Base-by-base conservation (phyloP, 306 rosid species). In the Vigna reflexopilosa region DNA sequence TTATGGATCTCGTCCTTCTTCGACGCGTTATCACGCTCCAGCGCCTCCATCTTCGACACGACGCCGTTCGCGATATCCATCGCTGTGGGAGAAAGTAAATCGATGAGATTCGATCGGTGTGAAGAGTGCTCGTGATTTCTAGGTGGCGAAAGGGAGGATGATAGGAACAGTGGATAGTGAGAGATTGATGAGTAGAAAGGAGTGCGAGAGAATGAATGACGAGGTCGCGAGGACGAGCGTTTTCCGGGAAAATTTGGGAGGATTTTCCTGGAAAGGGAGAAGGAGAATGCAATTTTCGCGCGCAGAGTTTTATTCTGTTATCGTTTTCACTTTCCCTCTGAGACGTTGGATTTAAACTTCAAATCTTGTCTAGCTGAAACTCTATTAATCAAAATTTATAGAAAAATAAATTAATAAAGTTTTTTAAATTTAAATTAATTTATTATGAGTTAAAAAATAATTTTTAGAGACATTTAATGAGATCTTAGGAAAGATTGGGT, bases 21-120 rank as follows among this genome's bases (percentile, higher is more conserved):
- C 2, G 72, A 85, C 20, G 28, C 55, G 49, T 82, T 90, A 80
- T 90, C 96, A 5, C 74, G 38, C 84, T 89, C 96, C 63, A 92
- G 26, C 8, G 20, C 63, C 62, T 87, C 83, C 16, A 83, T 59
- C 84, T 75, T 91, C 0, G 64, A 34, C 1, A 14, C 63, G 17
- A 12, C 62, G 58, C 84, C 87, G 65, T 86, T 47, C 32, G 42
- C 67, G 71, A 58, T n/a, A 1, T 80, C 84, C 96, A 58, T 56
- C 9, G 55, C 50, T 1, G 50, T 42, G 50, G 4, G 15, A 45
- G 50, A 42, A 42, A 42, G 47, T 8, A 42, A 42, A 42, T 9
- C 12, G 47, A 42, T 5, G 50, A 45, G 15, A 45, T 12, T 12
- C 50, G 5, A 45, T 45, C 16, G 50, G 50, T 45, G 19, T 49